These are phyloP conservation scores for Agaricus subrufescens DNA, from an alignment of 768 basidiomycete genomes.

Conservation along the genomic window DNA sequence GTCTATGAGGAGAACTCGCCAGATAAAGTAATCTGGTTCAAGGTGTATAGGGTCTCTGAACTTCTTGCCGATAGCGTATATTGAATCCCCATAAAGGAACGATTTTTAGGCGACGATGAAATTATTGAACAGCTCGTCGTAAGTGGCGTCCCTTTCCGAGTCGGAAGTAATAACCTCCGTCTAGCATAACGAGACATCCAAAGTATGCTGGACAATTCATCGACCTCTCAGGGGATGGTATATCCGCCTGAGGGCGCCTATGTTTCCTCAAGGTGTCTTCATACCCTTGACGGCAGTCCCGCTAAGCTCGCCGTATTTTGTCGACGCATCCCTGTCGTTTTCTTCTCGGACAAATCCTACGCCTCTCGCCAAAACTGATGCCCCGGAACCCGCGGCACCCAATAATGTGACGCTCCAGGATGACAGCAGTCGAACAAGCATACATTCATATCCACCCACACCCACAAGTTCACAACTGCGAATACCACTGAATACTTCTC, in stretches of 20 bases:
- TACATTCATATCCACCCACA: conserved; percentile 59
- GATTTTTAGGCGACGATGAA: conserved; percentile 67
- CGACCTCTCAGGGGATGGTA: conserved; percentile 84
- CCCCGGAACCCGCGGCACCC: conserved; percentile 7
- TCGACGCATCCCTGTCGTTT: conserved; percentile 49
- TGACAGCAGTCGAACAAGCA: conserved; percentile 34
- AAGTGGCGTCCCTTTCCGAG: conserved; percentile 20
- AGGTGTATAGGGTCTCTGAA: conserved; percentile 35
- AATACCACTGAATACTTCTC: background rate
- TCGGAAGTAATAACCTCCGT: background rate
- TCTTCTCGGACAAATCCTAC: conserved; percentile 43
- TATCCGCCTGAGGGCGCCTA: conserved; percentile 67
- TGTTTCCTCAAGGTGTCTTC: conserved; percentile 59
- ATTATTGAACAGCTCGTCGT: conserved; percentile 74
- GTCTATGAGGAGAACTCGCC: conserved; percentile 49
- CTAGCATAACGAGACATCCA: conserved; percentile 61
- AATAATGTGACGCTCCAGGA: conserved; percentile 16
- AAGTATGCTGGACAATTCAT: conserved; percentile 72
- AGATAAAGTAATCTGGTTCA: conserved; percentile 65
- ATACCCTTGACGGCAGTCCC: conserved; percentile 52
- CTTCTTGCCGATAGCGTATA: background rate
- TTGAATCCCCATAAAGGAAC: conserved; percentile 46
- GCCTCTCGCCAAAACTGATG: background rate
- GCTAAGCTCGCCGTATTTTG: conserved; percentile 39
- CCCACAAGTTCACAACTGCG: conserved; percentile 29